Evolutionary conservation across 192 early-diverging fungal species (phyloP).

Genomic region (Dissophora ornata): DNA sequence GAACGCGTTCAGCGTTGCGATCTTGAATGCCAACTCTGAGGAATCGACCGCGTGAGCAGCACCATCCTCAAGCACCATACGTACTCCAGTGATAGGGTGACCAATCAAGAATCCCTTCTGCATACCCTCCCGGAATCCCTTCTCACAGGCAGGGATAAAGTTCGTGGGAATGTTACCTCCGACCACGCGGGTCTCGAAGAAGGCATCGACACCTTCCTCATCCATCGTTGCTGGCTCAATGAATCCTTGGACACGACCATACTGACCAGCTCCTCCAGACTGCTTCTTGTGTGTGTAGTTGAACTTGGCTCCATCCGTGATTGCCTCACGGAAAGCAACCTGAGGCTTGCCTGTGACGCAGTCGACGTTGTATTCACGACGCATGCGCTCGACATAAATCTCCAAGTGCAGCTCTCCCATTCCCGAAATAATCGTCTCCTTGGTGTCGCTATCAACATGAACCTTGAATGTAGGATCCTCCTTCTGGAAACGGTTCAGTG

Average conservation of each 20-base stretch:
- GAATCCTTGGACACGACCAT: conserved; percentile 88
- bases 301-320: conserved; percentile 78
- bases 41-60: conserved; percentile 94
- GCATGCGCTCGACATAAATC: conserved; percentile 98
- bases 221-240: conserved; percentile 85
- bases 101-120: conserved; percentile 94
- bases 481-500: conserved; percentile 83
- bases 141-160: conserved; percentile 95
- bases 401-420: conserved; percentile 92
- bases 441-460: conserved; percentile 80
- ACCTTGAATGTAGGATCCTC: conserved; percentile 91
- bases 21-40: conserved; percentile 94
- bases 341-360: conserved; percentile 96
- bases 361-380: conserved; percentile 96
- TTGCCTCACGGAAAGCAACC: conserved; percentile 97
- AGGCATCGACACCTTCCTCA: conserved; percentile 71
- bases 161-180: conserved; percentile 95
- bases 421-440: conserved; percentile 89
- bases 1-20: conserved; percentile 89
- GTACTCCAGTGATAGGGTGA: conserved; percentile 85
- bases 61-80: conserved; percentile 94
- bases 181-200: conserved; percentile 87
- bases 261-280: conserved; percentile 96
- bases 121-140: conserved; percentile 92
- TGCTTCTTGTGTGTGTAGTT: conserved; percentile 99